These are phyloP conservation scores for Hibiscus trionum DNA, from an alignment of 345 rosid genomes.

Conservation along the genomic window DNA sequence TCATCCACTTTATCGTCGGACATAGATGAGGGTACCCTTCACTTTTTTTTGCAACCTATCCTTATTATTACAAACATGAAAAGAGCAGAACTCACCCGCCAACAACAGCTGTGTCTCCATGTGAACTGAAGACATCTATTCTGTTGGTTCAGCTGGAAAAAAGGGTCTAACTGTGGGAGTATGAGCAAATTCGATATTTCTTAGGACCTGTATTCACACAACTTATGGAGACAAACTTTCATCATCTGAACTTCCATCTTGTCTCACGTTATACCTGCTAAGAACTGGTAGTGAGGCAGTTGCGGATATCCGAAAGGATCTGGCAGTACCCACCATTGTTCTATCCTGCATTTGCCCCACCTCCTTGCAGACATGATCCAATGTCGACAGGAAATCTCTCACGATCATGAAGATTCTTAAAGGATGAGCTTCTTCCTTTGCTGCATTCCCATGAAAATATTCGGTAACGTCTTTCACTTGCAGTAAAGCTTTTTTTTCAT, in stretches of 20 bases:
- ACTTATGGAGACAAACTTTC: constrained; percentile 69
- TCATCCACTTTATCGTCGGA: neutral
- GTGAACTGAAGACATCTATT: neutral
- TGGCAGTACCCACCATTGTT: constrained; percentile 65
- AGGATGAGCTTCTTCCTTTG: constrained; percentile 94
- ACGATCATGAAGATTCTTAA: constrained; percentile 86
- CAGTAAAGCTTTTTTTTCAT: constrained; percentile 61
- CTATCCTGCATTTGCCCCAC: constrained; percentile 81
- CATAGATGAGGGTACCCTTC: constrained; percentile 7
- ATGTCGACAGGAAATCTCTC: constrained; percentile 65
- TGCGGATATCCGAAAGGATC: constrained; percentile 79
- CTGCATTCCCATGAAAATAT: constrained; percentile 81
- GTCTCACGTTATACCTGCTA: constrained; percentile 54
- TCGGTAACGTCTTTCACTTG: constrained; percentile 85
- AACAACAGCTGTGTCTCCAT: constrained; percentile 3
- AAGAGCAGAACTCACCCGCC: constrained; percentile 9
- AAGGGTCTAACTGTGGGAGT: constrained; percentile 9
- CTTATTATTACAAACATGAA: neutral
- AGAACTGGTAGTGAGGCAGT: constrained; percentile 79
- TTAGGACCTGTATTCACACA: constrained; percentile 8
- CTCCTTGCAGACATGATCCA: constrained; percentile 95
- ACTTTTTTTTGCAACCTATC: neutral
- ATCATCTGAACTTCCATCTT: constrained; percentile 66
- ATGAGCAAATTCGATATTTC: constrained; percentile 2
- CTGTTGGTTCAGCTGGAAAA: constrained; percentile 9